Percentiles rank a stretch among this genome's conserved stretches.
Evolutionary conservation across 148 eudicot genomes (phyloP).

Genomic region (Chenopodium berlandieri): DNA sequence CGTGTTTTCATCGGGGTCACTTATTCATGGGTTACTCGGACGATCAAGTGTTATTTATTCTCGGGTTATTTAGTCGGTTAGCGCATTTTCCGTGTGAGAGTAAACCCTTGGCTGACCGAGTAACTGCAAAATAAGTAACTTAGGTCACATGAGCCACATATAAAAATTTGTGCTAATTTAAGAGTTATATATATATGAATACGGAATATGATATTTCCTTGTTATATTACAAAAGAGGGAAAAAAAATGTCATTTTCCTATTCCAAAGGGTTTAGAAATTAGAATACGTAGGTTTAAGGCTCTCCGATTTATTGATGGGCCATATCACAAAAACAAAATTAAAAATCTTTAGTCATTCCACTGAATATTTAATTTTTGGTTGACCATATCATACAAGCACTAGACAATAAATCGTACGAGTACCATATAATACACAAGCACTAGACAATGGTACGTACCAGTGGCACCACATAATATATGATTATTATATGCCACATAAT

Average conservation of each 20-base stretch:
- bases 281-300: neutral
- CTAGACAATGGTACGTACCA: neutral
- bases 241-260: neutral
- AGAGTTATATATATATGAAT: too few species aligned
- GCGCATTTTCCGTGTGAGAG: too few species aligned
- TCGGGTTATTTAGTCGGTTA: too few species aligned
- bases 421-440: neutral
- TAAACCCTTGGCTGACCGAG: too few species aligned
- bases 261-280: neutral
- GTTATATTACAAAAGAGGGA: too few species aligned
- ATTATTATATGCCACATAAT: neutral
- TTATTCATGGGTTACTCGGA: too few species aligned
- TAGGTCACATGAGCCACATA: too few species aligned
- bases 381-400: neutral
- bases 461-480: neutral
- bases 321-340: neutral
- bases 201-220: too few species aligned
- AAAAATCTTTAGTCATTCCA: neutral
- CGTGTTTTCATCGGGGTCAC: too few species aligned
- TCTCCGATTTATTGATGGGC: constrained; percentile 1
- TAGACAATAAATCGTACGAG: neutral
- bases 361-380: neutral
- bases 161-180: too few species aligned
- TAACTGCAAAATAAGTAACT: too few species aligned
- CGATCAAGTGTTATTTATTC: too few species aligned